Evolutionary conservation across 768 basidiomycete species (phyloP), one percentile per base, ranked within the genome.

Genomic region (Psilocybe subaeruginosa): DNA sequence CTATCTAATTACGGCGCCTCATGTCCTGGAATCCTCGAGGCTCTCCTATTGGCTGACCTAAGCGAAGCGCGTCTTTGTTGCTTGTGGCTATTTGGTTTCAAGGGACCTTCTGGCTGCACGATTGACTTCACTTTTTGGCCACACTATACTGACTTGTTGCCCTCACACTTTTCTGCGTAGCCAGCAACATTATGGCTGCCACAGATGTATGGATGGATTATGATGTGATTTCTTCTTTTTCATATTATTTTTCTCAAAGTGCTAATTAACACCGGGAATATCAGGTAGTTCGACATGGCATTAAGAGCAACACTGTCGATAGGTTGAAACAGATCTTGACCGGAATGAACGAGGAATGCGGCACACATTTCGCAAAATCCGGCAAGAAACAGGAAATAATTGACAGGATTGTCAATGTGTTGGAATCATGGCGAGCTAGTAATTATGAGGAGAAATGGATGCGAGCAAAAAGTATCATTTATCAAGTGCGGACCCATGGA

Each of bases 301-400:
- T 95, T 71, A 86, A 84, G 75, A 81, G 80, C 72, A 90, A 93
- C 75, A 95, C 92, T 6, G 93, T 95, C 64, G 92, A 93, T 74
- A 87, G 81, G 74, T 85, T 95, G 64, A 94, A 95, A 74, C 88
- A 90, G 70, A 91, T 95, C 66, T 79, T 95, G 59, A 73, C 79
- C 41, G 89, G 88, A 27, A 80, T 94, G 66, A 93, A 92, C 77
- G 90, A 91, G 39, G 88, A 92, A 72, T 93, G 92, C 69, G 76
- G 77, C 56, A 84, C 85, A 3, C 81, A 82, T 66, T 77, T 93
- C 30, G 78, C 84, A 56, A 92, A 91, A 74, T 82, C 90, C 9
- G 93, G 93, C 29, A 93, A 91, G 78, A 95, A 95, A 71, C 90
- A 92, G 67, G 93, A 94, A 35, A 83, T 94, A 50, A 92, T 93